Evolutionary conservation across 441 rosid genomes (phyloP).

Genomic region (Populus hybrid): DNA sequence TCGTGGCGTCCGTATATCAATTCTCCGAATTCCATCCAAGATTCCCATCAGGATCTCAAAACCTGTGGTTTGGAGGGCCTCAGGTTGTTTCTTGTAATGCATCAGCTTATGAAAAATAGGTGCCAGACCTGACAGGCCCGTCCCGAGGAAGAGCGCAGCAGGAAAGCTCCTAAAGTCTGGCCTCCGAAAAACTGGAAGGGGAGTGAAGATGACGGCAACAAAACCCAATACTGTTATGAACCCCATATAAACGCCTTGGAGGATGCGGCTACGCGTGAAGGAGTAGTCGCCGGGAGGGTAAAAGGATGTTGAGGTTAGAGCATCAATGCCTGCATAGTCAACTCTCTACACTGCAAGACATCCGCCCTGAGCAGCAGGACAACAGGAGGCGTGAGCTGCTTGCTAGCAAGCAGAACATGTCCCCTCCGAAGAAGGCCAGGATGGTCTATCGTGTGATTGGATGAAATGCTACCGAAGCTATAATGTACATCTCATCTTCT

Average conservation of each 20-base stretch:
- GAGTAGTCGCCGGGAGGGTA: too few relatives aligned
- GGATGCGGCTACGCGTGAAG: too few relatives aligned
- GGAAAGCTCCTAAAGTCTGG: slow-evolving; percentile 34
- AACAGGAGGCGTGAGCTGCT: slow-evolving; percentile 45
- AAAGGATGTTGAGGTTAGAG: slow-evolving; percentile 39
- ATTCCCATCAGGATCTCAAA: slow-evolving; percentile 41
- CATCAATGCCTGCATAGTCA: slow-evolving; percentile 44
- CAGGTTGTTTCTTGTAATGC: slow-evolving; percentile 32
- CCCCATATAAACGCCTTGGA: slow-evolving; percentile 34
- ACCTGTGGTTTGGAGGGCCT: slow-evolving; percentile 37
- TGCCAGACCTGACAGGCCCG: slow-evolving; percentile 42
- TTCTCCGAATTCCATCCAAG: slow-evolving; percentile 35
- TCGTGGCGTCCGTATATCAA: slow-evolving; percentile 25
- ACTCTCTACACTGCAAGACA: slow-evolving; percentile 43
- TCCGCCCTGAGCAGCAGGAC: slow-evolving; percentile 41
- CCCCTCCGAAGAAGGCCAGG: slow-evolving; percentile 41
- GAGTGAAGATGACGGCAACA: slow-evolving; percentile 28
- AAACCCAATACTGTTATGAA: slow-evolving; percentile 40
- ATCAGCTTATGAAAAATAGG: slow-evolving; percentile 41
- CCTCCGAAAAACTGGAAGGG: slow-evolving; percentile 37
- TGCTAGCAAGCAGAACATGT: slow-evolving; percentile 49
- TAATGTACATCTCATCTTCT: slow-evolving; percentile 26
- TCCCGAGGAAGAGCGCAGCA: slow-evolving; percentile 39
- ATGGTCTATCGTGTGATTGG: slow-evolving; percentile 49
- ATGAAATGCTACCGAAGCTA: slow-evolving; percentile 20